A percentile compares a stretch with the other conserved stretches of the same genome.
These are phyloP conservation scores for Escovopsis sp. DNA, from an alignment of 2,329 filamentous ascomycete species.

Conservation along the genomic window DNA sequence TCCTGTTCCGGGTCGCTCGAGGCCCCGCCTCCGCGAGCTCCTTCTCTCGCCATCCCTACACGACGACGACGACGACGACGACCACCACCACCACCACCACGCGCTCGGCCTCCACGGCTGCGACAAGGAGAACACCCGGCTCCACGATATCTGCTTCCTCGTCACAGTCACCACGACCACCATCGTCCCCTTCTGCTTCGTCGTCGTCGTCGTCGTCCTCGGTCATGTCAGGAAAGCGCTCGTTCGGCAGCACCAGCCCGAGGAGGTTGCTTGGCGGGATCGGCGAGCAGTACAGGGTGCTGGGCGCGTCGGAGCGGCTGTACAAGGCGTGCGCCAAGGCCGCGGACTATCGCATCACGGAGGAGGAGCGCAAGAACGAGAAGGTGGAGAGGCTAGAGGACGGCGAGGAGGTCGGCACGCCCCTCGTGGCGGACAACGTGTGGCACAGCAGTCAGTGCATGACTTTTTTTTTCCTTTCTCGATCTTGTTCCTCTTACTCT, in stretches of 20 bases:
- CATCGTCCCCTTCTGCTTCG: too few relatives aligned
- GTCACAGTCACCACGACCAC: too few relatives aligned
- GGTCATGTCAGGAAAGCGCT: constrained; percentile 9
- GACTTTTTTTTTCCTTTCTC: not conserved
- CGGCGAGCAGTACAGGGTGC: constrained; percentile 51
- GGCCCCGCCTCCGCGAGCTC: constrained; percentile 11
- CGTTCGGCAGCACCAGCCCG: constrained; percentile 21
- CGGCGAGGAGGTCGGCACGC: constrained; percentile 63
- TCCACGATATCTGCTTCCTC: too few relatives aligned
- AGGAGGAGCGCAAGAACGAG: constrained; percentile 47
- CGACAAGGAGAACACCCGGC: constrained; percentile 1
- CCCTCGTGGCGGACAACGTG: constrained; percentile 16
- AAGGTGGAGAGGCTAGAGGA: constrained; percentile 55
- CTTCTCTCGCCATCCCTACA: constrained; percentile 7
- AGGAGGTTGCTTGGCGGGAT: constrained; percentile 19
- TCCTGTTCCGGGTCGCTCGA: constrained; percentile 21
- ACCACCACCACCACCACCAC: not conserved
- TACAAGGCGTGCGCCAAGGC: constrained; percentile 60
- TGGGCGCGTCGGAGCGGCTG: constrained; percentile 62
- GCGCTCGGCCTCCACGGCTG: too few relatives aligned
- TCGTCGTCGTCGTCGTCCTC: too few relatives aligned
- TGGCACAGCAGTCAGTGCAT: constrained; percentile 62
- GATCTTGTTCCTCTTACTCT: not conserved
- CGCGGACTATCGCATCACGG: constrained; percentile 62
- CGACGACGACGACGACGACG: not conserved